phyloP scores from a whole-genome alignment of 495 filamentous ascomycete species.

The Penicillium samsonianum region DNA sequence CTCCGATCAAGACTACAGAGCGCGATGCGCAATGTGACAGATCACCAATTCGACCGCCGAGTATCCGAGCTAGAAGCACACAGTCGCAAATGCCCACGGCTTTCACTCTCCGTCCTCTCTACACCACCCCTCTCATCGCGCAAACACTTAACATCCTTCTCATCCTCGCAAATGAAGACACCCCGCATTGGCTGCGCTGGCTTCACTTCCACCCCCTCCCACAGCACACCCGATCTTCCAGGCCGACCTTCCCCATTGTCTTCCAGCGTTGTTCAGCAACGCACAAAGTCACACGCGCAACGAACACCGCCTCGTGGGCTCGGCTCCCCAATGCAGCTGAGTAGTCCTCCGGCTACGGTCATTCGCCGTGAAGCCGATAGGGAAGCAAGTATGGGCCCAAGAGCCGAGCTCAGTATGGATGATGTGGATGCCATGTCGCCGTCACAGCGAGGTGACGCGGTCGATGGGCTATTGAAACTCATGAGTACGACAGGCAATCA shows the following conservation, averaged over 20 bases:
- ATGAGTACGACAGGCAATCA: slow-evolving; percentile 37
- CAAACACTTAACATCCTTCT: slow-evolving; percentile 21
- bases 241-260: slow-evolving; percentile 16
- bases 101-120: slow-evolving; percentile 31
- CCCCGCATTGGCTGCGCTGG: slow-evolving; percentile 26
- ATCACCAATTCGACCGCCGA: slow-evolving; percentile 48
- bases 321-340: slow-evolving; percentile 42
- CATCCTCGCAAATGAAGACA: slow-evolving; percentile 23
- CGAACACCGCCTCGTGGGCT: slow-evolving; percentile 23
- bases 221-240: slow-evolving; percentile 29
- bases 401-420: slow-evolving; percentile 14
- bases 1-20: slow-evolving; percentile 46
- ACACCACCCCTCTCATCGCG: slow-evolving; percentile 21
- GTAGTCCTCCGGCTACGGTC: slow-evolving; percentile 39
- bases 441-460: slow-evolving; percentile 43
- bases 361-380: slow-evolving; percentile 19
- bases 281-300: slow-evolving; percentile 30
- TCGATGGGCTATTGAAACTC: slow-evolving; percentile 45
- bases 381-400: slow-evolving; percentile 14
- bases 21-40: slow-evolving; percentile 46
- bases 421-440: slow-evolving; percentile 20
- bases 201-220: slow-evolving; percentile 23
- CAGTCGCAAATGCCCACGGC: slow-evolving; percentile 42
- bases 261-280: slow-evolving; percentile 13
- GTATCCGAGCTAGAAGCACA: slow-evolving; percentile 48